Evolutionary conservation across 352 stramenopile species (phyloP), one percentile per base, ranked within the genome.

Genomic region (Phytophthora pinifolia): DNA sequence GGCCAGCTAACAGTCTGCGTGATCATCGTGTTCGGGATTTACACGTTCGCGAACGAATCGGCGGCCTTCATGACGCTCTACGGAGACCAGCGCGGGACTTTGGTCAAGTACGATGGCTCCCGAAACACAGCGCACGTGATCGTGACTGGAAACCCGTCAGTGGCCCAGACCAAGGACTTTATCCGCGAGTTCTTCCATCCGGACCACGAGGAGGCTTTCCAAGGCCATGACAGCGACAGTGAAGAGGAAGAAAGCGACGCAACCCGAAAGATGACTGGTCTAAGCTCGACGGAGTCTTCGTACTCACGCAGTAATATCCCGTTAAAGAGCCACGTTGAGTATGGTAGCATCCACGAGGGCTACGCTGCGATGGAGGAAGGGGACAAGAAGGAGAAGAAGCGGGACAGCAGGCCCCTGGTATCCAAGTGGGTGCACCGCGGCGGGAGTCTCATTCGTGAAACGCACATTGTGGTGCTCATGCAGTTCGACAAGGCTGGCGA

Each of bases 181-280:
- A 89, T 95, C 17, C 83, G 82, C 48, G 86, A 95, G 51, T 94
- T 95, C 62, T 95, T 95, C 59, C 86, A 95, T 35, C 82, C 83
- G 2, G 83, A 95, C 31, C 86, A 95, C 41, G 76, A 92, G 14
- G 71, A 62, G 9, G 45, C 66, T 9, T 77, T 79, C 20, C 56
- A 76, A 60, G 52, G 48, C 0, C 32, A 65, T 38, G 44, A 54
- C 4, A 59, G 52, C 13, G 39, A 63, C 6, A 51, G 27, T 14
- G 45, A 62, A n/a, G 52, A 49, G 4, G 62, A 72, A 0, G 55
- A 73, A 15, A 49, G 36, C 8, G 56, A 68, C 6, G 9, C 9
- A 20, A 46, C 33, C 25, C 20, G 15, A n/a, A 34, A n/a, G 12
- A 36, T 25, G 15, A 13, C 20, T 29, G 52, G 43, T 1, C 43